A percentile compares a stretch with the other conserved stretches of the same genome.
Conservation (phyloP, 108 stramenopile species). For the Cylindrotheca fusiformis region DNA sequence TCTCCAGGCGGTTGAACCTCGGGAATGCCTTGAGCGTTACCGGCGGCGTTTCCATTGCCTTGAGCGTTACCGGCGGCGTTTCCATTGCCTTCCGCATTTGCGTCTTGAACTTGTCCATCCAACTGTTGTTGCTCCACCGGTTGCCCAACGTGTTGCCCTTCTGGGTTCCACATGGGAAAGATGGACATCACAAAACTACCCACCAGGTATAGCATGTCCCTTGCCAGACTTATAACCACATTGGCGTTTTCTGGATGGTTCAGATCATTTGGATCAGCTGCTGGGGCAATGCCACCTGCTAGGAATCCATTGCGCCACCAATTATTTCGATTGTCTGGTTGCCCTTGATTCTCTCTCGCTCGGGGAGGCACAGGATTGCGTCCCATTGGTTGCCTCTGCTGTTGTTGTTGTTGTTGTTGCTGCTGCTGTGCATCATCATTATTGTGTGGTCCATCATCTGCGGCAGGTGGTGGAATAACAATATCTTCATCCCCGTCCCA, state of each 20-base stretch:
- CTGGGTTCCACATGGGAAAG: conserved; percentile 43
- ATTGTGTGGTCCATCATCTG: neutral
- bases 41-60: neutral
- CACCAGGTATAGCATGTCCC: conserved; percentile 25
- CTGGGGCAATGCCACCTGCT: neutral
- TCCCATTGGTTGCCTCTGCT: neutral
- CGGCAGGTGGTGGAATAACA: neutral
- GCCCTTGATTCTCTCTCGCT: neutral
- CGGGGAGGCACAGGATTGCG: neutral
- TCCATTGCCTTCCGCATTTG: neutral
- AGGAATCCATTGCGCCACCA: conserved; percentile 1
- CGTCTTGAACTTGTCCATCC: neutral
- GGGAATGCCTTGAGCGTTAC: neutral
- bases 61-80: neutral
- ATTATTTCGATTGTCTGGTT: neutral
- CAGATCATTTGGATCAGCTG: neutral
- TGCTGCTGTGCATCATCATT: neutral
- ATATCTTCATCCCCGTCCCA: conserved; percentile 23
- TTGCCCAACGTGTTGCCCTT: neutral
- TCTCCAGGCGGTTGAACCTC: neutral
- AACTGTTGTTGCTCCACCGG: neutral
- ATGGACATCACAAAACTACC: conserved; percentile 38
- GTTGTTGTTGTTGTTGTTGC: conserved; percentile 1
- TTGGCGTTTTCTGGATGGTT: neutral
- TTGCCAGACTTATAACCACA: neutral